Conservation (phyloP, 2,329 filamentous ascomycete genomes). For the Fusarium paranaense region DNA sequence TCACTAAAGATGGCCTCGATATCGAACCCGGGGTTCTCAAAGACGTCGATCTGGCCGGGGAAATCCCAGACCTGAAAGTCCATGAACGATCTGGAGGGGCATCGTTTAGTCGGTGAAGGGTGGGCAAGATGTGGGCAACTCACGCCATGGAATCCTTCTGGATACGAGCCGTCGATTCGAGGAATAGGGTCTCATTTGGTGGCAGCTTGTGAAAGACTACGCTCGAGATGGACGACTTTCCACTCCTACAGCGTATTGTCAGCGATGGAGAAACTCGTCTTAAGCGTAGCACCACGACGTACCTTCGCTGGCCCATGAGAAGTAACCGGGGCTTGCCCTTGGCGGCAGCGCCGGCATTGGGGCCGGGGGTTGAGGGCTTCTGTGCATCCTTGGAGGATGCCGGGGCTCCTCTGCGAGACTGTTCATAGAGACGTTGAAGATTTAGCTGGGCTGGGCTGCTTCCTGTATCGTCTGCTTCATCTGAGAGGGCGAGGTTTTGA, state of each 20-base stretch:
- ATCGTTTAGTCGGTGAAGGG: not conserved
- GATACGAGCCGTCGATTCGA: constrained; percentile 94
- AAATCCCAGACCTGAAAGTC: constrained; percentile 99
- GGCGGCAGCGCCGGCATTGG: constrained; percentile 56
- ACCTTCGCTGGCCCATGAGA: constrained; percentile 97
- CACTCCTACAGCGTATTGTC: constrained; percentile 73
- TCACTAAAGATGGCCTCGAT: constrained; percentile 94
- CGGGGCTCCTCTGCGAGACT: constrained; percentile 66
- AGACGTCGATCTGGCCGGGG: constrained; percentile 90
- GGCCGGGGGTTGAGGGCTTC: constrained; percentile 57
- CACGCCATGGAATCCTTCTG: constrained; percentile 97
- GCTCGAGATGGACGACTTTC: constrained; percentile 97
- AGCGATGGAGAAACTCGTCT: not conserved
- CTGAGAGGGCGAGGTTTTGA: constrained; percentile 39
- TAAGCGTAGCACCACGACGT: constrained; percentile 43
- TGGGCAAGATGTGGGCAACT: constrained; percentile 51
- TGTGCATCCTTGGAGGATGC: constrained; percentile 61
- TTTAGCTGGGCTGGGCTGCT: constrained; percentile 71
- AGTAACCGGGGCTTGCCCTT: constrained; percentile 86
- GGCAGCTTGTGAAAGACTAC: constrained; percentile 99
- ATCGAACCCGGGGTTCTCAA: constrained; percentile 89
- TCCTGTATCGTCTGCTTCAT: constrained; percentile 49
- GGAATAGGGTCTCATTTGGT: constrained; percentile 92
- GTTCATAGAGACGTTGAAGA: constrained; percentile 71
- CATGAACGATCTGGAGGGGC: constrained; percentile 85